Evolutionary conservation across 805 yeast species (phyloP).

Genomic region (Candida ovalis): DNA sequence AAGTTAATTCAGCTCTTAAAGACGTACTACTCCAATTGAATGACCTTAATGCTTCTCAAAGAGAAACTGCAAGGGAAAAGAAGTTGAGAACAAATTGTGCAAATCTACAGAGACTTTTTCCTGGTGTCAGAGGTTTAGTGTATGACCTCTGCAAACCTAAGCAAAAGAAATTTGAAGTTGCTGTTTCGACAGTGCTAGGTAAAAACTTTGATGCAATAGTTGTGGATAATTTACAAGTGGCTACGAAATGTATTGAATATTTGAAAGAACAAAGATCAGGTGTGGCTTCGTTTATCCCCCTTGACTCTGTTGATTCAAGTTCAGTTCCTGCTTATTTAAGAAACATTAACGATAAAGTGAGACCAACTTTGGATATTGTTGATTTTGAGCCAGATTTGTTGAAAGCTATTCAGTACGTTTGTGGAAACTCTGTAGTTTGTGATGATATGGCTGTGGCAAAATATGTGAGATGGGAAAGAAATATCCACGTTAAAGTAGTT

Average conservation of each 20-base stretch:
- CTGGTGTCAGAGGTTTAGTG: conserved; percentile 81
- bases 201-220: conserved; percentile 75
- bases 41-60: conserved; percentile 69
- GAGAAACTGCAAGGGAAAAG: conserved; percentile 70
- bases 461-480: conserved; percentile 62
- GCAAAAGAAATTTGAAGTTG: conserved; percentile 65
- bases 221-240: conserved; percentile 72
- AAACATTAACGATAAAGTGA: conserved; percentile 46
- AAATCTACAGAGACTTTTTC: conserved; percentile 65
- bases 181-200: conserved; percentile 77
- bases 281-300: conserved; percentile 80
- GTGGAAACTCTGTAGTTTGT: conserved; percentile 77
- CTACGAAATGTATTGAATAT: conserved; percentile 70
- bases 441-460: conserved; percentile 69
- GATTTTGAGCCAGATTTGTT: conserved; percentile 66
- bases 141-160: conserved; percentile 77
- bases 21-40: conserved; percentile 58
- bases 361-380: conserved; percentile 72
- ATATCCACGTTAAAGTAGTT: conserved; percentile 62
- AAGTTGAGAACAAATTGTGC: conserved; percentile 70
- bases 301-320: conserved; percentile 65
- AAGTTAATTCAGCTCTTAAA: conserved; percentile 59
- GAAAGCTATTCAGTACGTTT: conserved; percentile 73
- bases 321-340: conserved; percentile 54
- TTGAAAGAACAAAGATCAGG: conserved; percentile 85